Evolutionary conservation across 306 rosid species (phyloP).

Genomic region (Calophaca sinica): DNA sequence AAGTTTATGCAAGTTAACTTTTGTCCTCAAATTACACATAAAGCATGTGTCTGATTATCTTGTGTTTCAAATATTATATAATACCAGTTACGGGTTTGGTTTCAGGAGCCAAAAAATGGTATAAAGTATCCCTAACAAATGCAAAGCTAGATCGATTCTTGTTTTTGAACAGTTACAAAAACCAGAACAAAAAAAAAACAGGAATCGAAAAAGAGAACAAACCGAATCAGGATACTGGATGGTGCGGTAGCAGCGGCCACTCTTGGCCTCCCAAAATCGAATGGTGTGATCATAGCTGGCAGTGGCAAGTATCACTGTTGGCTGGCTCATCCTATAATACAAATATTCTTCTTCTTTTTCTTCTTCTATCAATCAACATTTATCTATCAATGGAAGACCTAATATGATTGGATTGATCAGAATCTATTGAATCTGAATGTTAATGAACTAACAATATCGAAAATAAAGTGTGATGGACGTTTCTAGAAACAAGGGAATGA

Average conservation of each 20-base stretch:
- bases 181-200: neutral
- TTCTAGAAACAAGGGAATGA: neutral
- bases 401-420: neutral
- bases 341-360: slow-evolving; percentile 14
- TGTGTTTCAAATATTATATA: neutral
- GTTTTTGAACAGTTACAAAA: neutral
- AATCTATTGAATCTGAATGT: neutral
- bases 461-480: slow-evolving; percentile 4
- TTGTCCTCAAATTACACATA: slow-evolving; percentile 6
- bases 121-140: slow-evolving; percentile 12
- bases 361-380: slow-evolving; percentile 40
- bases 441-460: neutral
- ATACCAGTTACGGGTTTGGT: neutral
- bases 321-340: slow-evolving; percentile 74
- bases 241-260: slow-evolving; percentile 97
- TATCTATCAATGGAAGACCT: slow-evolving; percentile 29
- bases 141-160: neutral
- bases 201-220: slow-evolving; percentile 2
- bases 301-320: slow-evolving; percentile 92
- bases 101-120: neutral
- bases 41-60: neutral
- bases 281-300: slow-evolving; percentile 98
- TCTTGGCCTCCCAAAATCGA: slow-evolving; percentile 98
- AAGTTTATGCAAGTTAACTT: slow-evolving; percentile 10
- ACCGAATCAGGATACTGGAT: slow-evolving; percentile 98